Evolutionary conservation across 768 basidiomycete species (phyloP), one percentile per base, ranked within the genome.

Genomic region (Boletus vermiculosoides): DNA sequence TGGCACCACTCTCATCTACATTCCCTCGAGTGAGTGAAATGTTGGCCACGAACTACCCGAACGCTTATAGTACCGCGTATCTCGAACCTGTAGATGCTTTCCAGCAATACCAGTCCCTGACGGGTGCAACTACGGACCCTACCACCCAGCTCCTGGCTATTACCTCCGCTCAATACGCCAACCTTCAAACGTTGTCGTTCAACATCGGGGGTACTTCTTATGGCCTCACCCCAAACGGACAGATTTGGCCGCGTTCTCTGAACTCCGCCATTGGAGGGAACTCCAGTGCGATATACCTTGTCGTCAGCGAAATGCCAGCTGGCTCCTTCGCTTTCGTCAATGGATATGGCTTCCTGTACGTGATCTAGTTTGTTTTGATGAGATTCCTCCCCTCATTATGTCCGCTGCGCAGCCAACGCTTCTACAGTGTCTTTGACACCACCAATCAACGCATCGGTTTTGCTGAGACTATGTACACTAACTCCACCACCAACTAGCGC

Each of bases 391-490:
- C 34, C 23, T 50, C 11, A 50, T 12, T n/a, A 9, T 44, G 4
- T 16, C 16, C n/a, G 12, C 18, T 46, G 23, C 16, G 12, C 31
- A 65, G 67, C 9, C 72, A 79, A 64, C 73, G 79, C 31, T 79
- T 71, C 68, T 78, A 78, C 58, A 68, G 70, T 51, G 71, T 79
- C 30, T 80, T 63, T 60, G 77, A 80, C 57, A 72, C 74, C 33
- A 62, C 61, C 11, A 77, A 78, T 60, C 58, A 52, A 23, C 73
- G 61, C 3, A 58, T 80, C 23, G 79, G 78, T 22, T 68, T 81
- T 40, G 79, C 79, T 1, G 69, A 57, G 45, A 78, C 77, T 0
- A 8, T 52, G 0, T 71, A 74, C n/a, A 53, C 51, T 2, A 4
- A 42, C 11, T 36, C 52, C 16, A 18, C 9, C 18, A 36, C 40